Base-by-base conservation (phyloP, 345 rosid genomes). In the Cardamine resedifolia region DNA sequence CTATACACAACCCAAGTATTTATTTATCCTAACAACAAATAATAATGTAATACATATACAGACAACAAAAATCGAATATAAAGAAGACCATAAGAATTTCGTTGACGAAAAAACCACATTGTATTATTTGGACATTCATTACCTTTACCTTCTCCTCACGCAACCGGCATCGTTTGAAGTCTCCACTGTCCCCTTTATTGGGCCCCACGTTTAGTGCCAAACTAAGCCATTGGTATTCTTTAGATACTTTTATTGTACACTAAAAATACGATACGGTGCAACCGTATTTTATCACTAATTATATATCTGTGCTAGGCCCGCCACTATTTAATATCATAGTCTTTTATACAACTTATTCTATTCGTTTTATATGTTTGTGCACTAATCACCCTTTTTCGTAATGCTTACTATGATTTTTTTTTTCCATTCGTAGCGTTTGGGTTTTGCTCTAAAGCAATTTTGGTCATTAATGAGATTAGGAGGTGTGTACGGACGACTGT, bases 61-160 rank as follows among this genome's bases (percentile, higher is more conserved):
- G 38, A 55, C 34, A 55, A 28, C 20, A 27, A 48, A 6, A 10
- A 55, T 7, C 6, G 1, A 55, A 26, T 10, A 53, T 15, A 27
- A 27, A 52, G 15, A 53, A 53, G 20, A 27, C 21, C 7, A 28
- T 3, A 55, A 27, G 49, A n/a, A 39, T 60, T 38, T 38, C 14
- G 50, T 60, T 60, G 50, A 41, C 48, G 64, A 59, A 48, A 39
- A 38, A 15, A 3, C 48, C 50, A 24, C 50, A 41, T 8, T 60
- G 66, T 24, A 60, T 39, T 60, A 39, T 33, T 55, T 72, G 36
- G 70, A 64, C 70, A 64, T 21, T 45, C 70, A 64, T 21, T 45
- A 72, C 64, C 19, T 66, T 74, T 33, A 58, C 78, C 78, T 74
- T 74, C 59, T 66, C 78, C 78, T 28, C 72, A 74, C 72, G 78